Conservation (phyloP, 106 monocot species). For the Dendrobium chrysotoxum region DNA sequence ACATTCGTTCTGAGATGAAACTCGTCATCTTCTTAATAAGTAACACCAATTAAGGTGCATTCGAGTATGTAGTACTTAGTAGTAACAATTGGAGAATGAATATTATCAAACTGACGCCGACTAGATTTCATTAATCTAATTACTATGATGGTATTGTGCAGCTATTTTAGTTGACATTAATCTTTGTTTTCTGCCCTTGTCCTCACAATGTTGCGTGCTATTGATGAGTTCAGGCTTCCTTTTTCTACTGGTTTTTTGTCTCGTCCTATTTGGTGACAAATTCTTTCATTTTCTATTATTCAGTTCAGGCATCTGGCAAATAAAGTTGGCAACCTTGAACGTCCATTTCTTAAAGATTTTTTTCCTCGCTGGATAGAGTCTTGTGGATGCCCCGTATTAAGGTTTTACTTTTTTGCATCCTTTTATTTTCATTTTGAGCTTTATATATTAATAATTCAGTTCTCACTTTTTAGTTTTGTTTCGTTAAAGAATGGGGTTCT, state of each 20-base stretch:
- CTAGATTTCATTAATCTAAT: no score
- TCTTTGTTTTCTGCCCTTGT: not conserved
- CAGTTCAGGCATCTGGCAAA: slow-evolving; percentile 95
- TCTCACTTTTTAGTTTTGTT: slow-evolving; percentile 1
- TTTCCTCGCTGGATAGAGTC: slow-evolving; percentile 97
- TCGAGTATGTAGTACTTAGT: no score
- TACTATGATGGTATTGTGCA: not conserved
- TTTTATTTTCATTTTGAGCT: not conserved
- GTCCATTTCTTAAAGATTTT: slow-evolving; percentile 95
- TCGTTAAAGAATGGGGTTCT: slow-evolving; percentile 69
- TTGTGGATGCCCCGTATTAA: slow-evolving; percentile 80
- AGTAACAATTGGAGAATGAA: no score
- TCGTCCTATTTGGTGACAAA: not conserved
- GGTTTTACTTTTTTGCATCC: slow-evolving; percentile 22
- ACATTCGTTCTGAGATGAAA: no score
- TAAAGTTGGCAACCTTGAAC: slow-evolving; percentile 90
- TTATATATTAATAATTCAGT: not conserved
- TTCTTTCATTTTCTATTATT: slow-evolving; percentile 16
- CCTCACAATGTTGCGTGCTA: not conserved
- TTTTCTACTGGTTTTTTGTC: not conserved
- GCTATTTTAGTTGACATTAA: not conserved
- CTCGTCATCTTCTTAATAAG: no score
- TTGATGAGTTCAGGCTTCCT: not conserved
- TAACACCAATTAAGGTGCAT: no score
- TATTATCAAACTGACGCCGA: no score